Evolutionary conservation across 306 rosid species (phyloP), one percentile per base, ranked within the genome.

Genomic region (Cucumis melo): DNA sequence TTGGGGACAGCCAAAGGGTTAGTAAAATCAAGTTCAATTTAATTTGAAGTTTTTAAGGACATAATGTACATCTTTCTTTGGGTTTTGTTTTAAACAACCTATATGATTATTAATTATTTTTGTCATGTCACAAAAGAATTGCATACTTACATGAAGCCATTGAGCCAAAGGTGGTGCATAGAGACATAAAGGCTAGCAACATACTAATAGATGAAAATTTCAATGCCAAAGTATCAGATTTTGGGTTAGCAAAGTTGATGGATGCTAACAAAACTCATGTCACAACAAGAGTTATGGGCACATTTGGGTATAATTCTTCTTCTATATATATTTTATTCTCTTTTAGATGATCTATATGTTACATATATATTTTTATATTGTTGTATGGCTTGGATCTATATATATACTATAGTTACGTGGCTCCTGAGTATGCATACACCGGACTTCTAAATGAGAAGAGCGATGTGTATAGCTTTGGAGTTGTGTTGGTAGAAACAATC

Each of bases 1-100:
- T 89, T 91, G 27, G 98, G 98, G 83, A 93, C 97, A 2, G 98
- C 96, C 61, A 93, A 93, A 87, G 98, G 97, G 98, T 93, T 4
- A 13, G 56, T 48, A 21, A 6, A 44, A 29, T 50, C 19, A 50
- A 50, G 53, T 46, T 46, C 5, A 14, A 2, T 42, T 42, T 42
- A 46, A 50, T 14, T 50, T 50, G 17, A 50, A 15, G 19, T 50
- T 50, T 50, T 50, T 50, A 46, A 46, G 51, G 23, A 19, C 3
- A 14, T 53, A n/a, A n/a, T n/a, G n/a, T n/a, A n/a, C n/a, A n/a
- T 53, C 9, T 17, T 50, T 50, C 5, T 4, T 27, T 27, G 29
- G 29, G 29, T 27, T 27, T 27, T 51, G 16, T 54, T 54, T 19
- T 5, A 8, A 54, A 19, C 58, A 54, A 7, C 58, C 23, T 54